Evolutionary conservation across 371 early-diverging fungal genomes (phyloP).

Genomic region (Actinomortierella wolfii): DNA sequence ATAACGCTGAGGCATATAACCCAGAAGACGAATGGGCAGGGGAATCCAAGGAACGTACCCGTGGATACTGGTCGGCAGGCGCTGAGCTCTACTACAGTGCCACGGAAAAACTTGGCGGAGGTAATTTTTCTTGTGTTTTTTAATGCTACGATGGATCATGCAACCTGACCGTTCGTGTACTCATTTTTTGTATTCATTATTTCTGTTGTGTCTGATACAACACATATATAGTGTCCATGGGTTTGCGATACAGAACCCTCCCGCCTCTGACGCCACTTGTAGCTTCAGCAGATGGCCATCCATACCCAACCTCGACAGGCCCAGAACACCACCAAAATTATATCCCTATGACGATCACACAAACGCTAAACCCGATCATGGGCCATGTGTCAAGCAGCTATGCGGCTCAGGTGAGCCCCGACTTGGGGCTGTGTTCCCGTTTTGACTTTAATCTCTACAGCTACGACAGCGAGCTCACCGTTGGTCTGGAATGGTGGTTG

Average conservation of each 20-base stretch:
- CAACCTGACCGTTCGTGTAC: no score
- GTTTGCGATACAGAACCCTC: constrained; percentile 71
- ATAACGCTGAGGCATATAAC: background rate
- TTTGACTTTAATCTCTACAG: constrained; percentile 90
- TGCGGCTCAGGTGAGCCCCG: constrained; percentile 74
- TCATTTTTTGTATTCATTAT: background rate
- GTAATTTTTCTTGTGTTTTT: constrained; percentile 51
- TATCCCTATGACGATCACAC: constrained; percentile 68
- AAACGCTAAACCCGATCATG: constrained; percentile 87
- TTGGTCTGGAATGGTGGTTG: constrained; percentile 81
- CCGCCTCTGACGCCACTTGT: constrained; percentile 50
- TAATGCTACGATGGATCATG: background rate
- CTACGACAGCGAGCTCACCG: constrained; percentile 82
- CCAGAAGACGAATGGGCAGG: constrained; percentile 15
- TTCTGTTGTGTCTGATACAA: background rate
- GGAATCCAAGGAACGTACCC: constrained; percentile 29
- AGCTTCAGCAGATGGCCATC: constrained; percentile 1
- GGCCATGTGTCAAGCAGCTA: constrained; percentile 84
- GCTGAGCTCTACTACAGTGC: constrained; percentile 86
- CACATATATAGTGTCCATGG: constrained; percentile 63
- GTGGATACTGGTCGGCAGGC: constrained; percentile 76
- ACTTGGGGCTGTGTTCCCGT: constrained; percentile 74
- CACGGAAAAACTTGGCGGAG: constrained; percentile 85
- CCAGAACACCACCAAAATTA: constrained; percentile 45
- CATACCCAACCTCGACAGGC: constrained; percentile 39